Conservation (phyloP, 208 protist species). For the Leishmania major region DNA sequence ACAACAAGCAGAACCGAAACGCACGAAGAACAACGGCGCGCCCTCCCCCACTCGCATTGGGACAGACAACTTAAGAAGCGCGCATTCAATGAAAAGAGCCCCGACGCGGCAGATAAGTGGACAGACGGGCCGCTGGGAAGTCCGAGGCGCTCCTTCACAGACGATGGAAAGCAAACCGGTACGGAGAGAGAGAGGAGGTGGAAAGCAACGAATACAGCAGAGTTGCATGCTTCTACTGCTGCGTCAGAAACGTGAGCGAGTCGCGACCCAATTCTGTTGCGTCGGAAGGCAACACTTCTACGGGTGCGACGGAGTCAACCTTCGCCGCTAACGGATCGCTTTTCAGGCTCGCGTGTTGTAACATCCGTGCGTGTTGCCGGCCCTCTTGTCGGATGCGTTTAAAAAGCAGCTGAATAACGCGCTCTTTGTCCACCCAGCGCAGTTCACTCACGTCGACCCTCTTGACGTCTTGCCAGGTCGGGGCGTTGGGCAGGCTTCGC, state of each 20-base stretch:
- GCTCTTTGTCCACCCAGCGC: constrained; percentile 90
- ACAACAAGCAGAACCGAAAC: not conserved
- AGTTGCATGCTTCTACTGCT: constrained; percentile 24
- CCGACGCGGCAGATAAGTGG: not conserved
- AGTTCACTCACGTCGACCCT: constrained; percentile 77
- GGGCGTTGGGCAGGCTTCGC: constrained; percentile 42
- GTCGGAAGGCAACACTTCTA: not conserved
- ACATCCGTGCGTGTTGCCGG: constrained; percentile 2
- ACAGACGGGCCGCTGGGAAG: too few species aligned
- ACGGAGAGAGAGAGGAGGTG: not conserved
- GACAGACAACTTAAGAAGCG: not conserved
- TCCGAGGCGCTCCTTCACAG: not conserved
- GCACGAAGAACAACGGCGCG: not conserved
- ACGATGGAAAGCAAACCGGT: not conserved
- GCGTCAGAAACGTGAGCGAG: constrained; percentile 53
- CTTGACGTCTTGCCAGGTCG: constrained; percentile 57
- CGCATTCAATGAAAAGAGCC: not conserved
- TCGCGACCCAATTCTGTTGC: constrained; percentile 3
- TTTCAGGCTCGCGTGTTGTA: not conserved
- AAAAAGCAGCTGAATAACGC: constrained; percentile 83
- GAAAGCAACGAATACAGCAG: not conserved
- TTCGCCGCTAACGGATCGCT: not conserved
- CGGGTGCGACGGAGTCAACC: not conserved
- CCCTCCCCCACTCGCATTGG: not conserved
- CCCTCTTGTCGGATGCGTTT: constrained; percentile 61